Base-by-base conservation (phyloP, 164 flowering plant genomes). In the Tetrastigma voinierianum region DNA sequence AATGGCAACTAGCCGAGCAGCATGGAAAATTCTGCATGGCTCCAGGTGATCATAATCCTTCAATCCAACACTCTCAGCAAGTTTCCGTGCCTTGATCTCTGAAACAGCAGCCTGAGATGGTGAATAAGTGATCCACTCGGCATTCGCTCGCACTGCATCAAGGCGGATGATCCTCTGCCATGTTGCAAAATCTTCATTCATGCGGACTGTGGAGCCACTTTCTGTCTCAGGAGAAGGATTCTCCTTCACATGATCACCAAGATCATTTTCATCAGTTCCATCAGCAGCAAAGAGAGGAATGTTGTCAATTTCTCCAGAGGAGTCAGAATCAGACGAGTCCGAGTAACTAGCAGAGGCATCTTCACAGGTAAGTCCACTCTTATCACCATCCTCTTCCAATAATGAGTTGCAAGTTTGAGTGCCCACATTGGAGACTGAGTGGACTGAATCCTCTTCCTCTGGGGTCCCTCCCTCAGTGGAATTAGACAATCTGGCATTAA, bases 161-260 rank as follows among this genome's bases (percentile, higher is more conserved):
- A 90, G 81, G 13, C 93, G 92, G 57, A 92, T 92, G 40, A 90
- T 92, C 62, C 93, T 77, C 74, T 86, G 94, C 98, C 98, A 92
- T 16, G 94, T 87, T 18, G 75, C 71, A 68, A 87, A 90, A 75
- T 90, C 94, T 74, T 92, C 98, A 46, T 68, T 60, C 2, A 63
- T 73, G 45, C 71, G 65, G 16, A 65, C 45, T 62, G 76, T 67
- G 1, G 81, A 61, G 60, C 55, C 63, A 55, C 49, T 53, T 61
- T 71, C 79, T 5, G 61, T 32, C 23, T 54, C 74, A 7, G 55
- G 65, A 17, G 79, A 78, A 7, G 81, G 67, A 32, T 57, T 68
- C 59, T 73, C 72, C 53, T 74, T 66, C 14, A 75, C 23, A 57
- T 43, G 67, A 60, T 46, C 49, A 46, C 62, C 59, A 23, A 21